Conservation (phyloP, 2,329 filamentous ascomycete genomes). For the Calycina marina region DNA sequence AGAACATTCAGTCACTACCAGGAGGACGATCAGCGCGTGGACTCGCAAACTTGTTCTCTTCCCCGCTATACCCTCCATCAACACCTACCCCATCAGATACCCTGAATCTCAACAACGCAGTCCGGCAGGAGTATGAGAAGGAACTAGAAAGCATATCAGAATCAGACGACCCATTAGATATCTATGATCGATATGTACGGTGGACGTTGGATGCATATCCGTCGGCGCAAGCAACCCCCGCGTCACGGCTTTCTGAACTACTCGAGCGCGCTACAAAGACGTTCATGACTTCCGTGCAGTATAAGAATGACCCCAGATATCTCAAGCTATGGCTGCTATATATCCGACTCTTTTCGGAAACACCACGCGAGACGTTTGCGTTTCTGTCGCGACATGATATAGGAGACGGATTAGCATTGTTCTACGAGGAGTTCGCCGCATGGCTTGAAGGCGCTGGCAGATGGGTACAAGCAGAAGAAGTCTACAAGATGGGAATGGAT, state of each 20-base stretch:
- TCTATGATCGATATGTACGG: conserved; percentile 92
- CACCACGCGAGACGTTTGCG: conserved; percentile 83
- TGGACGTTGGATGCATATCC: conserved; percentile 96
- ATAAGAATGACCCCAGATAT: conserved; percentile 91
- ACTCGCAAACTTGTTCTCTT: conserved; percentile 67
- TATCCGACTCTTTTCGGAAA: conserved; percentile 80
- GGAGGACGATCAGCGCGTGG: conserved; percentile 81
- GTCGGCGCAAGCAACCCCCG: conserved; percentile 76
- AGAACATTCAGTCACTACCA: conserved; percentile 91
- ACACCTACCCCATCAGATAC: conserved; percentile 58
- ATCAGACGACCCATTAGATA: conserved; percentile 85
- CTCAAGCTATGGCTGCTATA: conserved; percentile 90
- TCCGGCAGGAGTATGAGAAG: conserved; percentile 71
- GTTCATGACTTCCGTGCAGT: conserved; percentile 73
- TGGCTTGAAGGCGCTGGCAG: conserved; percentile 78
- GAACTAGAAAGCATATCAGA: conserved; percentile 69
- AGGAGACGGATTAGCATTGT: conserved; percentile 75
- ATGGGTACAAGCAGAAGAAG: conserved; percentile 86
- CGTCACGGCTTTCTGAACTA: conserved; percentile 78
- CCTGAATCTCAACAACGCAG: conserved; percentile 62
- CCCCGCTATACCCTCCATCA: conserved; percentile 39
- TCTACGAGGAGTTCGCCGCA: conserved; percentile 91
- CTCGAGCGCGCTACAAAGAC: conserved; percentile 87
- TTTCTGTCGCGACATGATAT: conserved; percentile 82
- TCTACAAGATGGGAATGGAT: conserved; percentile 82